Conservation (phyloP, 306 rosid species). For the Malus sylvestris region DNA sequence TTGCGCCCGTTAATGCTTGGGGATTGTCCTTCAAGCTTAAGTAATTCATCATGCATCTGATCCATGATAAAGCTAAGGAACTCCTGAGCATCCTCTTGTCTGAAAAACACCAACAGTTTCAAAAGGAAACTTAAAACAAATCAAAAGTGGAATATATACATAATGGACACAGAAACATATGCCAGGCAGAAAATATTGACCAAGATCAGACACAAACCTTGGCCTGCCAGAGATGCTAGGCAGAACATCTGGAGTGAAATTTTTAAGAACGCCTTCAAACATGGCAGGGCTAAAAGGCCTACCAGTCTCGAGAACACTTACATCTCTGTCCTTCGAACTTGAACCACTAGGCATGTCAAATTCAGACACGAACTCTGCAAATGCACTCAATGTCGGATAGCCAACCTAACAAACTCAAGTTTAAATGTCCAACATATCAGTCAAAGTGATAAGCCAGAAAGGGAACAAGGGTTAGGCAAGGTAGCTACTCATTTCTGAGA, state of each 20-base stretch:
- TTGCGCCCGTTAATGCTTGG: conserved; percentile 40
- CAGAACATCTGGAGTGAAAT: conserved; percentile 69
- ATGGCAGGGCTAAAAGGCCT: conserved; percentile 72
- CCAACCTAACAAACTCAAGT: conserved; percentile 46
- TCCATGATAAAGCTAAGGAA: conserved; percentile 93
- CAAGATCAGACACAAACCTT: conserved; percentile 51
- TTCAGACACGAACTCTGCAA: conserved; percentile 61
- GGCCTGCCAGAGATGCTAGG: conserved; percentile 66
- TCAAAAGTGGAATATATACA: neutral
- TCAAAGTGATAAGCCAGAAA: neutral
- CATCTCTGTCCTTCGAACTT: conserved; percentile 41
- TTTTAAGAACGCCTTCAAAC: conserved; percentile 71
- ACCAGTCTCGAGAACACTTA: conserved; percentile 46
- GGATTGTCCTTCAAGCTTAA: conserved; percentile 64
- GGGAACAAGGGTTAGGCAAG: neutral
- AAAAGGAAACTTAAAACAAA: neutral
- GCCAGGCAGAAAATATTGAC: neutral
- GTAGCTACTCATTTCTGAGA: conserved; percentile 1
- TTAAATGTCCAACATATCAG: conserved; percentile 1
- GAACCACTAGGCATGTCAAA: conserved; percentile 54
- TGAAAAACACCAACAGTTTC: conserved; percentile 19
- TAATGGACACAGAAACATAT: neutral
- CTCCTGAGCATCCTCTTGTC: conserved; percentile 99
- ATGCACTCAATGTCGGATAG: conserved; percentile 72
- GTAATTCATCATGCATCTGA: conserved; percentile 80